Base-by-base conservation (phyloP, 2,329 filamentous ascomycete genomes). In the Aureobasidium sp. region DNA sequence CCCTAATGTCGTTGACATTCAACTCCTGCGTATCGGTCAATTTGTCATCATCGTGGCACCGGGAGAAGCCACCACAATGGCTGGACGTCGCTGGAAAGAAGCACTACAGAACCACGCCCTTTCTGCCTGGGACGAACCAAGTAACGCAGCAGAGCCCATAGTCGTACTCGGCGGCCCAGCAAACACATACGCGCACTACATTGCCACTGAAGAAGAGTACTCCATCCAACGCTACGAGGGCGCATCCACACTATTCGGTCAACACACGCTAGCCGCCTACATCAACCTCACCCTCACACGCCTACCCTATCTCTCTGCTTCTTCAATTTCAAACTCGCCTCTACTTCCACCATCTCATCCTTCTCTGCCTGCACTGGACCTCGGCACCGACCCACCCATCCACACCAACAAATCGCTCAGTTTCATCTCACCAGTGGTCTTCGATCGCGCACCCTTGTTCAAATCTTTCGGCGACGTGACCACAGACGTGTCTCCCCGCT, bases 11-110 rank as follows among this genome's bases (percentile, higher is more conserved):
- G 91, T 96, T 49, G 91, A 97, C 71, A 82, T 97, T 11, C 93
- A 97, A 71, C 80, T 88, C 34, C 80, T 97, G 15, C 88, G 93
- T 14, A 88, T 93, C 0, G 93, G 93, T 0, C 89, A 94, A 69
- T 76, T 97, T 7, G 79, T 95, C 62, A 87, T 97, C 65, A 86
- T 97, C 65, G 84, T 96, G 31, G 88, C 88, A 36, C 88, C 92
- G 0, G 91, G 91, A 34, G 93, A 97, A 74, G 91, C 89, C 0
- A 94, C 89, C 0, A 97, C 92, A 5, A 97, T 97, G 93, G 84
- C 90, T 1, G 92, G 92, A 0, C 83, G 92, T 25, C 84, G 93
- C 29, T 97, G 93, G 92, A 89, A 87, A 70, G 80, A 84, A 36
- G 87, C 89, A 0, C 80, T 95, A 17, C 74, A 78, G 1, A 58